Evolutionary conservation across 2,329 filamentous ascomycete species (phyloP).

Genomic region (Trichoderma simmonsii): DNA sequence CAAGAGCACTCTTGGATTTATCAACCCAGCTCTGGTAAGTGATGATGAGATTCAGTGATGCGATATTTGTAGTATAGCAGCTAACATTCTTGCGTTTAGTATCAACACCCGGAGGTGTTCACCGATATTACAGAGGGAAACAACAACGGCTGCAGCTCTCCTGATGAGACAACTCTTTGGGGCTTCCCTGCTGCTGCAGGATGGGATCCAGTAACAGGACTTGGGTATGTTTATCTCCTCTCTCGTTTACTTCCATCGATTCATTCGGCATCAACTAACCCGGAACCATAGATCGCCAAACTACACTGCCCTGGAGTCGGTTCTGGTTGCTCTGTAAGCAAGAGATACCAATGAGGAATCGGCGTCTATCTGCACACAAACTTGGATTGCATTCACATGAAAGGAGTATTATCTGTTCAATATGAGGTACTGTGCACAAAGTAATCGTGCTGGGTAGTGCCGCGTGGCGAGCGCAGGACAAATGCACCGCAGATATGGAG

Average conservation of each 20-base stretch:
- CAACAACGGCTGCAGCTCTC: neutral
- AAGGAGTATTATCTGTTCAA: too few relatives aligned
- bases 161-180: neutral
- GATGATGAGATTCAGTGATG: neutral
- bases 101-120: neutral
- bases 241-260: neutral
- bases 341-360: neutral
- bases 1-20: constrained; percentile 20
- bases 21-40: neutral
- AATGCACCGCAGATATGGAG: neutral
- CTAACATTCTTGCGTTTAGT: neutral
- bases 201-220: constrained; percentile 6
- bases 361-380: neutral
- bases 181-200: neutral
- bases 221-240: neutral
- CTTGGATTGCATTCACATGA: neutral
- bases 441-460: neutral
- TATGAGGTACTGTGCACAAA: neutral
- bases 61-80: neutral
- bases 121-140: neutral
- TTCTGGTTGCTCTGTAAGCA: neutral
- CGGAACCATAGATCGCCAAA: neutral
- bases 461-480: neutral
- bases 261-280: neutral
- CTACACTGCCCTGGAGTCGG: neutral